These are phyloP conservation scores for Neonectria ditissima DNA, from an alignment of 2,329 filamentous ascomycete species.

Conservation along the genomic window DNA sequence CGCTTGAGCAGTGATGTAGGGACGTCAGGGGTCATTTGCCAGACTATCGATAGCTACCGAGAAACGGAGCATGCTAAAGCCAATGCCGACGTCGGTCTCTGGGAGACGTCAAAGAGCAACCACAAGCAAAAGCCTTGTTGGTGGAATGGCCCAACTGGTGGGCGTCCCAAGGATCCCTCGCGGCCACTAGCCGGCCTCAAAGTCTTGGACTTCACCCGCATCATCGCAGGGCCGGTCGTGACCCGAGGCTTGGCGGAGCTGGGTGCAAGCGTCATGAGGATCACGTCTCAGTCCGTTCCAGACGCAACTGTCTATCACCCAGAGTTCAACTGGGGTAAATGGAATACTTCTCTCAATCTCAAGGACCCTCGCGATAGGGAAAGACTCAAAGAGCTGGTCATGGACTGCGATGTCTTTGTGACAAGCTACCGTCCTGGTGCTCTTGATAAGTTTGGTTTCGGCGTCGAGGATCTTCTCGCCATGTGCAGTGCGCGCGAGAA, in stretches of 20 bases:
- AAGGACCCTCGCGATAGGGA: not conserved
- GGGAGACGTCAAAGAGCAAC: not conserved
- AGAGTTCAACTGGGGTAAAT: slow-evolving; percentile 64
- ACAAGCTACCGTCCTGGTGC: slow-evolving; percentile 62
- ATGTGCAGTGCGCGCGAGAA: not conserved
- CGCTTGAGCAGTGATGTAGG: not conserved
- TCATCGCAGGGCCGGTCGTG: slow-evolving; percentile 61
- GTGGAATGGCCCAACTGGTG: slow-evolving; percentile 52
- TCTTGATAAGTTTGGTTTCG: slow-evolving; percentile 60
- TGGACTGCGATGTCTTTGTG: slow-evolving; percentile 62
- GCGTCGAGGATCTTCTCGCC: slow-evolving; percentile 51
- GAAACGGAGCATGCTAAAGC: not conserved
- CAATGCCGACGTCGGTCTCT: slow-evolving; percentile 1
- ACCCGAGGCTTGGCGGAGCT: slow-evolving; percentile 56
- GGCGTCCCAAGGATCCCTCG: slow-evolving; percentile 44
- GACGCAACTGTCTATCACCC: slow-evolving; percentile 55
- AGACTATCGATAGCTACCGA: not conserved
- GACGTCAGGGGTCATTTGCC: not conserved
- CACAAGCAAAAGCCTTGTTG: slow-evolving; percentile 49
- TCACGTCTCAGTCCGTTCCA: slow-evolving; percentile 53
- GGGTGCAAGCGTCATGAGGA: slow-evolving; percentile 60
- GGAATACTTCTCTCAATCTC: slow-evolving; percentile 59
- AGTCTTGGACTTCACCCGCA: slow-evolving; percentile 59
- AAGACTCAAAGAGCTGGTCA: slow-evolving; percentile 51
- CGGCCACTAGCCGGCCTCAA: slow-evolving; percentile 60